Evolutionary conservation across 257 asterid genomes (phyloP), one percentile per base, ranked within the genome.

Genomic region (Hygrophila difformis): DNA sequence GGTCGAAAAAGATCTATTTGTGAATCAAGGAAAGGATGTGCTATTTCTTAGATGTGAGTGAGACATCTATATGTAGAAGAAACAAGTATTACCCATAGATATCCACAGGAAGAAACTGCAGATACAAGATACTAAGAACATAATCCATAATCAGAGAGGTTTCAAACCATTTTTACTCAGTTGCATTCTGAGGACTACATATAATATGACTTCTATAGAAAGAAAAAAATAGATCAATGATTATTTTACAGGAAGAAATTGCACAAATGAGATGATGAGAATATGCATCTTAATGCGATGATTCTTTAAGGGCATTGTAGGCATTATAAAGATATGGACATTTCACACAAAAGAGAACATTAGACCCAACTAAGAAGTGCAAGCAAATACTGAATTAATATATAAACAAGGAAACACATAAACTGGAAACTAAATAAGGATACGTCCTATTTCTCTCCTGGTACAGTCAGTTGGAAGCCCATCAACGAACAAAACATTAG

Each of bases 391-490:
- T n/a, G n/a, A n/a, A n/a, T n/a, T n/a, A n/a, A n/a, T n/a, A n/a
- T n/a, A 29, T 10, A 47, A 34, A 56, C 47, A 41, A 36, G 39
- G 24, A 44, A 44, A 26, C 20, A 22, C 45, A 19, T 19, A 18
- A 51, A 7, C 24, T 16, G 18, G 16, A 35, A 45, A 15, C 34
- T 13, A 4, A 22, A 51, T 36, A 68, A 69, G 87, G 91, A 82
- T 82, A 82, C 94, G 87, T 10, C 94, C 91, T 38, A 82, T 60
- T 79, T 82, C 87, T 67, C 94, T 76, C 65, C 94, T 82, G 49
- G 87, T 55, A 65, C 80, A 71, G 59, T 79, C 91, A 26, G 78
- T 79, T 33, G 94, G 94, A 67, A 82, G 91, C 55, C 84, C 87
- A 42, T 82, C 87, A 49, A 82, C 80, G 44, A 82, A 79, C 47